Base-by-base conservation (phyloP, 2,329 filamentous ascomycete genomes). In the Ophiostoma montium region DNA sequence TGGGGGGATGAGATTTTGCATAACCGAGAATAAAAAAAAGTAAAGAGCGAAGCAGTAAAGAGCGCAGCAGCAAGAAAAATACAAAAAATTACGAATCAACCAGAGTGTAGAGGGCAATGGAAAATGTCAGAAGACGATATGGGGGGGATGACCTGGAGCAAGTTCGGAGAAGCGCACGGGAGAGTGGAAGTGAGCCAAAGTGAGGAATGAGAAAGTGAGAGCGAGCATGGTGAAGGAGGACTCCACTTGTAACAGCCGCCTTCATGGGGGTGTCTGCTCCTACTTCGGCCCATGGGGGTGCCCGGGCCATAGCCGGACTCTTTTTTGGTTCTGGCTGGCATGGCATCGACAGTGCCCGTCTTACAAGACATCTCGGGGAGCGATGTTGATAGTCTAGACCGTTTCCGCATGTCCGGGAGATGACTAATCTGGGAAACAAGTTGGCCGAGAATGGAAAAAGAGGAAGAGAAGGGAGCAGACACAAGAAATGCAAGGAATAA, bases 131-230 rank as follows among this genome's bases (percentile, higher is more conserved):
- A 33, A 30, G 9, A 13, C 16, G 39, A 30, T 8, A 18, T 15
- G 2, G 8, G 23, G 15, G 30, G 27, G 41, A 10, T 18, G 31
- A 27, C 23, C 23, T 27, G 23, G 41, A 43, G 23, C 3, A 21
- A 19, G 38, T 15, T 42, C 39, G 39, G 39, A 30, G 27, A 12
- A 33, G 42, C 42, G 41, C 42, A 31, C 42, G 42, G 42, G 27
- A 44, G 42, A 44, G 42, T 44, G 42, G 42, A 44, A 44, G 42
- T n/a, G n/a, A n/a, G n/a, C n/a, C n/a, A n/a, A n/a, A n/a, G n/a
- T n/a, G n/a, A n/a, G n/a, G n/a, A n/a, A n/a, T n/a, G n/a, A n/a
- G n/a, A n/a, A n/a, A n/a, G n/a, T 27, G 23, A 27, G 23, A 27
- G 4, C 23, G 23, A 27, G 23, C 8, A 8, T 8, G 8, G 23